Base-by-base conservation (phyloP, 2,329 filamentous ascomycete species). In the Pseudocercospora macadamiae region DNA sequence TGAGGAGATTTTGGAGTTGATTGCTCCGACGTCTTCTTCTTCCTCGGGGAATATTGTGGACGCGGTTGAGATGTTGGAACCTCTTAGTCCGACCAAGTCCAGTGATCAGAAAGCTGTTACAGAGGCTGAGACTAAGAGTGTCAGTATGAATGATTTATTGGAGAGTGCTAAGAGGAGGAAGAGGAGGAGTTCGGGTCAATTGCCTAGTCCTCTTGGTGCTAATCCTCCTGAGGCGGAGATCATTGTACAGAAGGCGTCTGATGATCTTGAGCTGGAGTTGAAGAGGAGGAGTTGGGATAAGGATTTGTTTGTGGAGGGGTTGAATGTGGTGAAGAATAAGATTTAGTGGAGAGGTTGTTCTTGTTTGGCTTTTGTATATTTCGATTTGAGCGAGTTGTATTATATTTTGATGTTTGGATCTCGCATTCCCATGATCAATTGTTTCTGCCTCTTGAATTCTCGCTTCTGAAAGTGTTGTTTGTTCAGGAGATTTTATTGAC, bases 101-200 rank as follows among this genome's bases (percentile, higher is more conserved):
- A 23, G 47, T 19, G 39, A 32, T 21, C 54, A 47, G 21, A 64
- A 54, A 42, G 52, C 52, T 14, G 8, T 59, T 7, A 56, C 54
- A 0, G 63, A 64, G 47, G 61, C 64, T 10, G 61, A 65, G 1
- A 68, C 68, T 2, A 60, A 58, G n/a, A 65, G 62, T n/a, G 63
- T 67, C 2, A 64, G 63, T 3, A 64, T 70, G 64, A 62, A 67
- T 39, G 70, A 70, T 44, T 48, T 72, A 1, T 55, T 70, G 3
- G 64, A 64, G 18, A 67, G 63, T 42, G 68, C 61, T 14, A 67
- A 70, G 45, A 57, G 70, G 2, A 57, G 70, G 2, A 72, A 71
- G 51, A 63, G 68, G 4, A 62, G 63, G 28, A 67, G 64, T 39
- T 62, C 60, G 2, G 64, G 65, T 18, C 54, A 61, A 3, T 42